Base-by-base conservation (phyloP, 1,139 yeast species). In the Yamadazyma siamensis region DNA sequence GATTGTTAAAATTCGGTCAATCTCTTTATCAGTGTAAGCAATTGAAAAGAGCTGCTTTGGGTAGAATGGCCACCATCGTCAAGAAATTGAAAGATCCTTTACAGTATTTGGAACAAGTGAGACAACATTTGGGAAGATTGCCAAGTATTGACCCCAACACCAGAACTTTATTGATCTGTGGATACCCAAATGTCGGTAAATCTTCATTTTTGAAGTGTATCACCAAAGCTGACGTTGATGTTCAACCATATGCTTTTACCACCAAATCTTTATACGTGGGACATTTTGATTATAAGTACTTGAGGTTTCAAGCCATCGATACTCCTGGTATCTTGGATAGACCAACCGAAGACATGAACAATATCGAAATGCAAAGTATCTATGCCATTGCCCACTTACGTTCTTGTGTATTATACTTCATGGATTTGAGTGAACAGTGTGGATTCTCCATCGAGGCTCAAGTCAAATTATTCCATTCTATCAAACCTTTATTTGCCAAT, bases 341-440 rank as follows among this genome's bases (percentile, higher is more conserved):
- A 62, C 98, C 98, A 39, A 88, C 97, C 28, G 99, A 91, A 61
- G 97, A 91, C 59, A 94, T 91, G 99, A 94, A 89, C 70, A 91
- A 94, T 65, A 94, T 91, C 60, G 99, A 91, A 71, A 91, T 91
- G 98, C 99, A 91, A 69, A 83, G 95, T 34, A 89, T 91, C 54
- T 91, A 94, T 54, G 98, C 98, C 39, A 87, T 91, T 72, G 98
- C 98, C 23, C 98, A 91, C 63, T 78, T 91, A 60, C 78, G 98
- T 56, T 88, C 97, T 15, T 87, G 96, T 61, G 95, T 91, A 28
- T 65, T 94, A 52, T 91, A 94, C 66, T 91, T 91, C 54, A 91
- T 91, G 98, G 99, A 91, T 71, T 75, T 91, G 47, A 84, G 95
- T 22, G 99, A 94, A 69, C 97, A 89, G 72, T 91, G 99, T 77